Percentiles rank a stretch among this genome's conserved stretches.
Evolutionary conservation across 768 basidiomycete species (phyloP).

Genomic region (Phaeotremella skinneri): DNA sequence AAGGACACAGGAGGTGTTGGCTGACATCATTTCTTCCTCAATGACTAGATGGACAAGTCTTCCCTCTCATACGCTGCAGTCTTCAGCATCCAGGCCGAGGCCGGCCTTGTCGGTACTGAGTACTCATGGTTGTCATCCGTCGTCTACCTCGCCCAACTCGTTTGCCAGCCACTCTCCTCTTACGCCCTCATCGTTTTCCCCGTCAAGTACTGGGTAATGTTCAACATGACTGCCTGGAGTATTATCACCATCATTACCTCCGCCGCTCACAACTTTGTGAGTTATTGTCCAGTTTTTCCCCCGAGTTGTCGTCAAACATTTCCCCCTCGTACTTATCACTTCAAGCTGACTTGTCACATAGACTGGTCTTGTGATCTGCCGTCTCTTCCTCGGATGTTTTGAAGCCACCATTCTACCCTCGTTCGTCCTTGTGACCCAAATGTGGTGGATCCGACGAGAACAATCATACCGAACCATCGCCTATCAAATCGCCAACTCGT

Average conservation of each 20-base stretch:
- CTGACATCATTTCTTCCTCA: no score
- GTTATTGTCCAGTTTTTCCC: no score
- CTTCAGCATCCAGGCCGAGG: constrained; percentile 52
- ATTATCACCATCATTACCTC: constrained; percentile 23
- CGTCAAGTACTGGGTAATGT: constrained; percentile 49
- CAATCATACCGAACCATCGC: constrained; percentile 35
- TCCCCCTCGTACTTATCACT: no score
- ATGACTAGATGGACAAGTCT: constrained; percentile 6
- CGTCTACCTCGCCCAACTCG: constrained; percentile 40
- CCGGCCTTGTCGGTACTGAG: constrained; percentile 50
- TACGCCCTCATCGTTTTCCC: constrained; percentile 44
- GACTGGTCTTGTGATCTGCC: constrained; percentile 53
- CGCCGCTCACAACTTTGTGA: constrained; percentile 24
- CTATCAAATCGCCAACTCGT: constrained; percentile 34
- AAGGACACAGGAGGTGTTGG: no score
- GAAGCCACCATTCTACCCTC: constrained; percentile 58
- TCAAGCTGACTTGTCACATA: constrained; percentile 47
- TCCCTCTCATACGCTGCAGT: constrained; percentile 45
- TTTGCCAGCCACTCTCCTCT: constrained; percentile 38
- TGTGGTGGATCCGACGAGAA: constrained; percentile 45
- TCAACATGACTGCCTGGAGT: constrained; percentile 37
- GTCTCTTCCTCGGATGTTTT: constrained; percentile 57
- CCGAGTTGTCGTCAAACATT: no score
- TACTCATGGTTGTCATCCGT: constrained; percentile 57
- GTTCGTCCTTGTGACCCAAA: constrained; percentile 56